Conservation (phyloP, 2,329 filamentous ascomycete genomes). For the Neofusicoccum umdonicola region DNA sequence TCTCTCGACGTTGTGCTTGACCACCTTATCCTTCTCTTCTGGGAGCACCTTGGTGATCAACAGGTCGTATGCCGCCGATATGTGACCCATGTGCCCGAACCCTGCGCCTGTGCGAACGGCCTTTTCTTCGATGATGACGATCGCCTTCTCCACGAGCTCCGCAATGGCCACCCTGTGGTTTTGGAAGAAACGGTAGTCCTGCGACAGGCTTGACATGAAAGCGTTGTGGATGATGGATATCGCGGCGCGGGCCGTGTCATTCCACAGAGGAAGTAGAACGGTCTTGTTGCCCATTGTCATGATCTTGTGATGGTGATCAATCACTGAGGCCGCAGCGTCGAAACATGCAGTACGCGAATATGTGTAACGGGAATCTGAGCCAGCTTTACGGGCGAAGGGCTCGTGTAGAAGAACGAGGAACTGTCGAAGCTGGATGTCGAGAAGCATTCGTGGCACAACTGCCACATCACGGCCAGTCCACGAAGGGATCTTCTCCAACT, state of each 20-base stretch:
- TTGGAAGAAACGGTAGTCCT: slow-evolving; percentile 27
- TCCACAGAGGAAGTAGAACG: not conserved
- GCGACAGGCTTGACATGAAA: slow-evolving; percentile 9
- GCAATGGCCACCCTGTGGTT: slow-evolving; percentile 28
- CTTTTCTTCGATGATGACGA: slow-evolving; percentile 32
- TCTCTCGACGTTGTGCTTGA: slow-evolving; percentile 14
- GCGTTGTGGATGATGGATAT: slow-evolving; percentile 16
- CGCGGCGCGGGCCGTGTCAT: not conserved
- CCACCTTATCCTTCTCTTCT: not conserved
- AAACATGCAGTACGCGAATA: slow-evolving; percentile 34
- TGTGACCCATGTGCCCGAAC: slow-evolving; percentile 13
- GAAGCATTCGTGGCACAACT: slow-evolving; percentile 22
- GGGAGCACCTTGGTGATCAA: slow-evolving; percentile 13
- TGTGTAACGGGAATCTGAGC: slow-evolving; percentile 27
- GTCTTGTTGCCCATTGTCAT: slow-evolving; percentile 7
- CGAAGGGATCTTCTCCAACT: slow-evolving; percentile 14
- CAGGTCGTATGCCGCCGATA: slow-evolving; percentile 14
- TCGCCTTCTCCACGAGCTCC: slow-evolving; percentile 30
- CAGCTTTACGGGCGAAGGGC: slow-evolving; percentile 31
- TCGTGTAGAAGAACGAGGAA: slow-evolving; percentile 35
- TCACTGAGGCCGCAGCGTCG: slow-evolving; percentile 28
- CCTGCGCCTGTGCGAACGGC: slow-evolving; percentile 26
- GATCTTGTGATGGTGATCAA: slow-evolving; percentile 25
- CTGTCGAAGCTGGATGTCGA: slow-evolving; percentile 33
- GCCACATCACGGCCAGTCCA: slow-evolving; percentile 11